A percentile compares a stretch with the other conserved stretches of the same genome.
These are phyloP conservation scores for Teratosphaeria pseudoeucalypti DNA, from an alignment of 2,329 filamentous ascomycete species.

Conservation along the genomic window DNA sequence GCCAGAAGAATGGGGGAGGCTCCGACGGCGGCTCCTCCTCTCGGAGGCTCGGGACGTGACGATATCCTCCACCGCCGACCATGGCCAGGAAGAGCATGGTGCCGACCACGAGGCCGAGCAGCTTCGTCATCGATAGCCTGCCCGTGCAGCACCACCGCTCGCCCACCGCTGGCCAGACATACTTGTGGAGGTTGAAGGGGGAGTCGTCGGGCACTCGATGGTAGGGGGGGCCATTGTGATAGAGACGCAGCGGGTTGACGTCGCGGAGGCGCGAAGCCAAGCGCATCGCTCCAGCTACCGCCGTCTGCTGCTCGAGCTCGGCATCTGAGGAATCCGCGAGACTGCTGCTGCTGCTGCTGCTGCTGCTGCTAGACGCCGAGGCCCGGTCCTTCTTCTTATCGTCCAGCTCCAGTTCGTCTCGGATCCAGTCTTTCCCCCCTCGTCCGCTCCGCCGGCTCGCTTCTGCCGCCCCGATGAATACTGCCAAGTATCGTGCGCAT, in stretches of 20 bases:
- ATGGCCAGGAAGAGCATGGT: conserved; percentile 30
- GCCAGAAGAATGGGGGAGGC: conserved; percentile 33
- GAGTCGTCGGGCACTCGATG: conserved; percentile 30
- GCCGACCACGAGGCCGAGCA: conserved; percentile 31
- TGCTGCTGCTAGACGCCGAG: neutral
- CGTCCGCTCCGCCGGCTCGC: neutral
- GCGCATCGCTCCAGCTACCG: neutral
- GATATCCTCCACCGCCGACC: conserved; percentile 33
- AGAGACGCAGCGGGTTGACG: conserved; percentile 36
- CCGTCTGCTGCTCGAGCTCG: neutral
- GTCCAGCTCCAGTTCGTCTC: neutral
- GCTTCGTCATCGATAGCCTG: conserved; percentile 31
- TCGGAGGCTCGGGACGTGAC: conserved; percentile 14
- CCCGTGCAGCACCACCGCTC: conserved; percentile 13
- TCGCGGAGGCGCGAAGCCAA: conserved; percentile 24
- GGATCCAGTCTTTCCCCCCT: neutral
- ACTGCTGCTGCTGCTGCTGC: neutral
- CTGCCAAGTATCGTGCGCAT: neutral
- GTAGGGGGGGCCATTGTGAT: conserved; percentile 34
- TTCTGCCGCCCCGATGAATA: neutral
- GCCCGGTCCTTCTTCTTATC: neutral
- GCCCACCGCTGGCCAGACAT: conserved; percentile 29
- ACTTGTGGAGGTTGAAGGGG: conserved; percentile 20
- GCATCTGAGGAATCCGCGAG: neutral
- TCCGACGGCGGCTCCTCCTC: conserved; percentile 6